Percentiles rank a stretch among this genome's conserved stretches.
phyloP scores from a whole-genome alignment of 2,329 filamentous ascomycete genomes.

The Phialophora expanda region DNA sequence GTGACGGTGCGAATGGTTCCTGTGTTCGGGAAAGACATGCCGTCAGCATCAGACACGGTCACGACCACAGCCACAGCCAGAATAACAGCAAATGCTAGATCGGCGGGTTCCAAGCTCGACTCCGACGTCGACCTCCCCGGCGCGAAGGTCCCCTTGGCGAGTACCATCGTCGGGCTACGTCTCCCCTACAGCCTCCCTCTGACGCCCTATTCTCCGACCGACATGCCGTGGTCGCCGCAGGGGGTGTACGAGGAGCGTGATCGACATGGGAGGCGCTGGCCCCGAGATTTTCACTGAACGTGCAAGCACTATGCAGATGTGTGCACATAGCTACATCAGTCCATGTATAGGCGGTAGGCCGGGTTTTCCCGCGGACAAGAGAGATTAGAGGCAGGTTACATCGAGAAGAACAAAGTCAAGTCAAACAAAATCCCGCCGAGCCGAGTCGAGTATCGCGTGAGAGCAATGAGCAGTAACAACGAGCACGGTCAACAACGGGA shows the following conservation, averaged over 20 bases:
- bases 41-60: slow-evolving; percentile 41
- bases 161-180: slow-evolving; percentile 67
- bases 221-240: slow-evolving; percentile 71
- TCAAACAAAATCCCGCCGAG: neutral
- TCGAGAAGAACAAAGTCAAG: no score
- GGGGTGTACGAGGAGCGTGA: slow-evolving; percentile 29
- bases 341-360: neutral
- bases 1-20: slow-evolving; percentile 65
- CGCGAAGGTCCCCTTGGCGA: neutral
- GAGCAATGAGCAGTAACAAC: neutral
- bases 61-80: no score
- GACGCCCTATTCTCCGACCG: slow-evolving; percentile 64
- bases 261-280: slow-evolving; percentile 27
- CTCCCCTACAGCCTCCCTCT: slow-evolving; percentile 85
- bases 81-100: no score
- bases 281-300: slow-evolving; percentile 15
- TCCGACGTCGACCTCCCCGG: neutral
- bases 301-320: neutral
- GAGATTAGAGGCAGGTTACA: no score
- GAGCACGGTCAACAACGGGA: neutral
- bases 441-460: neutral
- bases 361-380: neutral
- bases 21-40: slow-evolving; percentile 67
- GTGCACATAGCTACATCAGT: neutral
- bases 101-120: no score